Evolutionary conservation across 768 basidiomycete genomes (phyloP), one percentile per base, ranked within the genome.

Genomic region (Cystobasidium onofrii): DNA sequence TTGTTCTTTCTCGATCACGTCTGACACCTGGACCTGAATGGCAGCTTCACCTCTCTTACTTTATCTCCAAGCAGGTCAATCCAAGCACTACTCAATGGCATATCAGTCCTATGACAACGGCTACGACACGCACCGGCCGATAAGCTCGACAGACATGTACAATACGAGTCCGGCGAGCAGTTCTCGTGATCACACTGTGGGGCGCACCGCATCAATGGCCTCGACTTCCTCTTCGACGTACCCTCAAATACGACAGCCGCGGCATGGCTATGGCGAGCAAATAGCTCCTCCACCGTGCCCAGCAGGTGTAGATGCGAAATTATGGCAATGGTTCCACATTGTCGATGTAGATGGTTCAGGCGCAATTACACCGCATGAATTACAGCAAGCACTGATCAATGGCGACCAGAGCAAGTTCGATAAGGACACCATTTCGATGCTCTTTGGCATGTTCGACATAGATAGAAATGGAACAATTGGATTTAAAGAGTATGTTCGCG

Each of bases 311-410:
- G 34, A 67, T 46, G 25, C 27, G 34, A 69, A 67, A 25, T 33
- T 43, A 23, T 73, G 64, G 62, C 27, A 52, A 15, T 73, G 72
- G 72, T 73, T 73, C 62, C 27, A 44, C 17, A 55, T 60, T 17
- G 61, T 64, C 34, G 72, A 73, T 34, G 41, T 33, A 20, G 72
- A 73, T 36, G 36, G 64, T 13, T 64, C 62, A 20, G 72, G 72
- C 17, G 27, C 43, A 29, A 73, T 73, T 33, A 69, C 33, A 23
- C 62, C 72, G 23, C 34, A 36, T 25, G 72, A 73, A 60, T 33
- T 73, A 31, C 72, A 73, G 31, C 72, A 73, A 52, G 72, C 72
- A 23, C 61, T 73, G 31, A 65, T 73, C 27, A 73, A 73, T 71
- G 72, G 72, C 25, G 72, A 73, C 39, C 64, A 65, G n/a, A 70